Evolutionary conservation across 2,329 filamentous ascomycete genomes (phyloP), one percentile per base, ranked within the genome.

Genomic region (Malbranchea cinnamomea): DNA sequence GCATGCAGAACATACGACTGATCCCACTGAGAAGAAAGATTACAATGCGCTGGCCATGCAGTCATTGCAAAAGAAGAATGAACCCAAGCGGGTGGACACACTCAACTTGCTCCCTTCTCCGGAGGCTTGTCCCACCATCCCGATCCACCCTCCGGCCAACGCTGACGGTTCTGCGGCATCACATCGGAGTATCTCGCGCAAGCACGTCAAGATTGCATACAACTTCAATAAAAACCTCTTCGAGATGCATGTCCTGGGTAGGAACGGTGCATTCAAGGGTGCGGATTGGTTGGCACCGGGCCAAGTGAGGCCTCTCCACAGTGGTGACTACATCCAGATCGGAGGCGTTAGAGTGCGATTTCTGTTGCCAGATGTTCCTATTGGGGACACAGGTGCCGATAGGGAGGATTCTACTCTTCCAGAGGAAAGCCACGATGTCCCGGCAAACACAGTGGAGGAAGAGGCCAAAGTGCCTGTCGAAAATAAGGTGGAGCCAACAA

Each of bases 191-290:
- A 75, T 76, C 19, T 76, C 71, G 3, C 60, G 71, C 14, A 63
- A 70, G 41, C 72, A 77, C 44, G 62, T 72, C 30, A 66, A 63
- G 35, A 73, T 77, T 35, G 56, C 60, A 15, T 76, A 70, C 53
- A 69, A 71, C 34, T 67, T 68, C 37, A 60, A 69, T 23, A 56
- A 60, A 21, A 61, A 65, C 26, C 42, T 59, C 20, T 77, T 74
- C 44, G 63, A 71, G 40, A 60, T 75, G 53, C 56, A 66, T 31
- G 65, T 74, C 2, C 58, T 71, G 28, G 70, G 71, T 20, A 55
- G 62, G 30, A 74, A 74, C 39, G 68, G 68, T 33, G 61, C 67
- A 20, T 67, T 68, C 34, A 59, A 70, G 34, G 63, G 69, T 32
- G 61, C 62, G 11, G 53, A 60, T 37, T 63, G 56, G 49, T 53